Percentiles rank a stretch among this genome's conserved stretches.
These are phyloP conservation scores for Floccularia luteovirens DNA, from an alignment of 768 basidiomycete genomes.

Conservation along the genomic window DNA sequence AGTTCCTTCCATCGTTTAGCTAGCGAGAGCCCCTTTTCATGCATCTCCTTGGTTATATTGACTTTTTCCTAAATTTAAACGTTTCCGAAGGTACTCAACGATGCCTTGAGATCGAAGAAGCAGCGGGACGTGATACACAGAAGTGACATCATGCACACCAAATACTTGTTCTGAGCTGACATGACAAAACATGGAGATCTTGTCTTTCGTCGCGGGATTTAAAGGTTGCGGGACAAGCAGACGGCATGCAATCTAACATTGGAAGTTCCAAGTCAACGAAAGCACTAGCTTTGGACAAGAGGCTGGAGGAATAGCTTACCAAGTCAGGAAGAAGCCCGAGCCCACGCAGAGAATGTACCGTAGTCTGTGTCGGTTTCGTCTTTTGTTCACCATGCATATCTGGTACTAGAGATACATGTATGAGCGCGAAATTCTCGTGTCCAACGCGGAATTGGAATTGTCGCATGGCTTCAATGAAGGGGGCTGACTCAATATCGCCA, in stretches of 20 bases:
- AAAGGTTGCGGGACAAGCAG: slow-evolving; percentile 74
- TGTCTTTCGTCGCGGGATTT: slow-evolving; percentile 81
- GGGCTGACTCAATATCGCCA: slow-evolving; percentile 97
- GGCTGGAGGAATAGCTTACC: slow-evolving; percentile 33
- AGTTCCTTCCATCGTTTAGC: slow-evolving; percentile 74
- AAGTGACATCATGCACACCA: slow-evolving; percentile 93
- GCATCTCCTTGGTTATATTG: slow-evolving; percentile 45
- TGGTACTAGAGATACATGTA: slow-evolving; percentile 97
- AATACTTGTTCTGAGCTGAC: slow-evolving; percentile 85
- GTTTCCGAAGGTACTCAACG: slow-evolving; percentile 70
- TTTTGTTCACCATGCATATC: slow-evolving; percentile 99
- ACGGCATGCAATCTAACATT: slow-evolving; percentile 85
- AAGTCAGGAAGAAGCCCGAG: slow-evolving; percentile 90
- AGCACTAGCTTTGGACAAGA: not conserved
- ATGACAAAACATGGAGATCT: slow-evolving; percentile 99
- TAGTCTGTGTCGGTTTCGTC: slow-evolving; percentile 98
- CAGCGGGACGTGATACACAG: slow-evolving; percentile 95
- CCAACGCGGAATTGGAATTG: slow-evolving; percentile 99
- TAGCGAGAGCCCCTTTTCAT: slow-evolving; percentile 56
- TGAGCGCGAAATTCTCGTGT: slow-evolving; percentile 91
- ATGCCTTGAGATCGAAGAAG: slow-evolving; percentile 92
- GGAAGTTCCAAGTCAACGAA: not conserved
- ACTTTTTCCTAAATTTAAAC: slow-evolving; percentile 66
- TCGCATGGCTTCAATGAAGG: slow-evolving; percentile 98
- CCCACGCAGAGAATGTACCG: slow-evolving; percentile 88